Evolutionary conservation across 768 basidiomycete genomes (phyloP).

Genomic region (Termitomyces eurrhizus): DNA sequence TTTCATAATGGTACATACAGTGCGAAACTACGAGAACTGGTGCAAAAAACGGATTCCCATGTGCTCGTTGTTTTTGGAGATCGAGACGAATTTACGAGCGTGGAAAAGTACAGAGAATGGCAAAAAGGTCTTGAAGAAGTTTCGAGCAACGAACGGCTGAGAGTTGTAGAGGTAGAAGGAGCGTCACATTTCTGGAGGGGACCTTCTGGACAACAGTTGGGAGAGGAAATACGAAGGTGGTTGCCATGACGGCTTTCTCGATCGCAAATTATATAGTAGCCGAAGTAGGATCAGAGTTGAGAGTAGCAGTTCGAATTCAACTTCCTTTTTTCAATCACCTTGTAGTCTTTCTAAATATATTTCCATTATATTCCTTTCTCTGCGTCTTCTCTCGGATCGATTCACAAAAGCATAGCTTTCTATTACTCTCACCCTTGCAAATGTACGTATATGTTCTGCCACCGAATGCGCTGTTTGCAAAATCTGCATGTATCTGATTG

Average conservation of each 20-base stretch:
- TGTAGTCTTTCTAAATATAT: slow-evolving; percentile 10
- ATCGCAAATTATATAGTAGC: slow-evolving; percentile 2
- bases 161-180: slow-evolving; percentile 37
- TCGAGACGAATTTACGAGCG: slow-evolving; percentile 65
- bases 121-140: slow-evolving; percentile 30
- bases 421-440: slow-evolving; percentile 15
- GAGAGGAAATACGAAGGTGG: slow-evolving; percentile 28
- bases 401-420: slow-evolving; percentile 3
- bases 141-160: slow-evolving; percentile 17
- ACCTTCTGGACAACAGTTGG: slow-evolving; percentile 23
- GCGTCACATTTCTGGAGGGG: slow-evolving; percentile 71
- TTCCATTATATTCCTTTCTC: slow-evolving; percentile 8
- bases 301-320: slow-evolving; percentile 9
- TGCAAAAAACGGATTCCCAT: slow-evolving; percentile 41
- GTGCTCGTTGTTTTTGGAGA: slow-evolving; percentile 68
- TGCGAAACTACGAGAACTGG: slow-evolving; percentile 43
- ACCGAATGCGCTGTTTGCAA: not conserved
- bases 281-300: slow-evolving; percentile 8
- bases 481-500: slow-evolving; percentile 10
- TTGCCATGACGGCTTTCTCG: slow-evolving; percentile 25
- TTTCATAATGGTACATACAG: slow-evolving; percentile 59
- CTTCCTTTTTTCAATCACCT: slow-evolving; percentile 14
- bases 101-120: slow-evolving; percentile 55
- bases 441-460: slow-evolving; percentile 28
- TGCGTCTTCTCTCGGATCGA: slow-evolving; percentile 1